These are phyloP conservation scores for Hanseniaspora hatyaiensis DNA, from an alignment of 805 yeast genomes.

Conservation along the genomic window DNA sequence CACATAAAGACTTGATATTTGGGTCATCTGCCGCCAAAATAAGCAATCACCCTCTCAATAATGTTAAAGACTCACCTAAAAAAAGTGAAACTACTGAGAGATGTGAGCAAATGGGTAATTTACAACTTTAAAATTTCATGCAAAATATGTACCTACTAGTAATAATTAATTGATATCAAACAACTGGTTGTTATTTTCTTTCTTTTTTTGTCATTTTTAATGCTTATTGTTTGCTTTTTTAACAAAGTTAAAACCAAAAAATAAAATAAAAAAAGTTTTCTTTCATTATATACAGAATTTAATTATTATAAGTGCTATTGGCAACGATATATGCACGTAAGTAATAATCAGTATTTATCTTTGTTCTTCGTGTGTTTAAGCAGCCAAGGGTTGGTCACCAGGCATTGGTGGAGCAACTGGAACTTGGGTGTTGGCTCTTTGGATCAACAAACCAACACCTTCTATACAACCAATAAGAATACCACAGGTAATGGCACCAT, in stretches of 20 bases:
- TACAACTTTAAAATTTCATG: conserved; percentile 7
- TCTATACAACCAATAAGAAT: conserved; percentile 92
- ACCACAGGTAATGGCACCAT: conserved; percentile 94
- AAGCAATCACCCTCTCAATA: too few relatives aligned
- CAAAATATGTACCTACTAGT: too few relatives aligned
- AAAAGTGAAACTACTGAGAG: conserved; percentile 5
- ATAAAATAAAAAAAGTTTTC: neutral
- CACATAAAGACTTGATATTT: neutral
- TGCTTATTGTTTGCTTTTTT: too few relatives aligned
- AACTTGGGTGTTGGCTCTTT: conserved; percentile 75
- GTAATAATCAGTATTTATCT: too few relatives aligned
- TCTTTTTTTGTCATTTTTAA: too few relatives aligned
- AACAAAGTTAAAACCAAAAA: too few relatives aligned
- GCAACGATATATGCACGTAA: too few relatives aligned
- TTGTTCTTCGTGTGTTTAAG: conserved; percentile 21
- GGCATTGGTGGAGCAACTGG: conserved; percentile 55
- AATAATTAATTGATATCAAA: neutral
- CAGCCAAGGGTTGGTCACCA: conserved; percentile 30
- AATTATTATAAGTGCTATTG: too few relatives aligned
- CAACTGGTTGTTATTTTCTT: neutral
- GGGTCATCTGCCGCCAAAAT: neutral
- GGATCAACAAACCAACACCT: conserved; percentile 96
- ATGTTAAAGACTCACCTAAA: neutral
- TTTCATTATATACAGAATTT: conserved; percentile 3
- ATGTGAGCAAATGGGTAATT: conserved; percentile 5